Evolutionary conservation across 345 rosid genomes (phyloP), one percentile per base, ranked within the genome.

Genomic region (Eucalyptus brandiana): DNA sequence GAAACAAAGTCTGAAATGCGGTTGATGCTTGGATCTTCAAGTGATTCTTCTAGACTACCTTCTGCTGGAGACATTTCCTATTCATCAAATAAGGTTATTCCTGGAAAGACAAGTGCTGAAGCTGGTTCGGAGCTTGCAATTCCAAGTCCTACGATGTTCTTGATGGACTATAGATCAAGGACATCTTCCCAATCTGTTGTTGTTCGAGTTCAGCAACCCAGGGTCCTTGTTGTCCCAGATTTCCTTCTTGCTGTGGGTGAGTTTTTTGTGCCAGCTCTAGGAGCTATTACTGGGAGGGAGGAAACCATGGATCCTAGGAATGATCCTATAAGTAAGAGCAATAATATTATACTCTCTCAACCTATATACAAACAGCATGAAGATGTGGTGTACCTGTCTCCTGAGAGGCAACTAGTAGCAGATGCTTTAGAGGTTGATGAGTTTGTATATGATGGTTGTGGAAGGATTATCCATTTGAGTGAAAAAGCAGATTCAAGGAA

Each of bases 151-250:
- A 98, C 99, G 21, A 98, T 98, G 99, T 93, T 98, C 87, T 94
- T 98, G 92, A 96, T 97, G 98, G 99, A 98, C 92, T 98, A 92
- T 90, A 95, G 99, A 94, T 97, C 96, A 96, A 96, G 99, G 67
- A 88, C 90, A 87, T 94, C 99, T 89, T 97, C 99, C 90, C 97
- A 95, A 89, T 98, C 99, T 88, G 93, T 91, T 93, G 99, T 97
- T 65, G 91, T 96, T 88, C 95, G 99, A 85, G 89, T 97, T 91
- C 99, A 98, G 93, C 99, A 98, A 88, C 99, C 99, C 62, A 97
- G 97, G 88, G 89, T 98, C 87, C 98, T 98, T 93, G 98, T 95
- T 88, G 99, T 96, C 89, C 99, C 98, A 12, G 99, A 98, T 93
- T 98, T 97, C 93, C 98, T 98, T 92, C 97, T 97, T 80, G 96